These are phyloP conservation scores for Venturia nashicola DNA, from an alignment of 2,329 filamentous ascomycete genomes.

Conservation along the genomic window DNA sequence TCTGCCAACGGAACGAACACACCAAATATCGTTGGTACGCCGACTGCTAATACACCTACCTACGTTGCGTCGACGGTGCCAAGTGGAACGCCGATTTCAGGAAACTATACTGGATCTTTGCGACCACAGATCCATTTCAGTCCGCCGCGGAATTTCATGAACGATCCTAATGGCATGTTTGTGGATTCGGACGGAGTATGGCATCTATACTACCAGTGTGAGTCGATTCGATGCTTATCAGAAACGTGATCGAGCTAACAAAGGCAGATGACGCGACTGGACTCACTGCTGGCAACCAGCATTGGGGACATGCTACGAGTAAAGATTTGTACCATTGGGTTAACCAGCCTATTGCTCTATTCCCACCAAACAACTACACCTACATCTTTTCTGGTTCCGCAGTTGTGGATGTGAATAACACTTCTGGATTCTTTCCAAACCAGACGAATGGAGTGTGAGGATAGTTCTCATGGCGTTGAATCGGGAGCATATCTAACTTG, in stretches of 20 bases:
- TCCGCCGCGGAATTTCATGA: constrained; percentile 41
- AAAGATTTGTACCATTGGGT: constrained; percentile 51
- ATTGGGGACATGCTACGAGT: constrained; percentile 56
- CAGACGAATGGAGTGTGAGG: constrained; percentile 42
- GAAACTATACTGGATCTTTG: constrained; percentile 27
- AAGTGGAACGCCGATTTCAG: constrained; percentile 23
- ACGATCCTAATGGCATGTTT: constrained; percentile 55
- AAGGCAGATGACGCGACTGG: constrained; percentile 35
- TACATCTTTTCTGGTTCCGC: constrained; percentile 43
- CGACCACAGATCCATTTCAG: constrained; percentile 46
- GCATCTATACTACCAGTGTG: constrained; percentile 55
- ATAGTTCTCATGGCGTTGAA: background rate
- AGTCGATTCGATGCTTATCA: background rate
- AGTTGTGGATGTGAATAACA: constrained; percentile 51
- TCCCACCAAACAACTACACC: constrained; percentile 41
- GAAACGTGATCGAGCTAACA: constrained; percentile 11
- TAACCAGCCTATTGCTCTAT: constrained; percentile 51
- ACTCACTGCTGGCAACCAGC: constrained; percentile 43
- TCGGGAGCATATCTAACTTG: background rate
- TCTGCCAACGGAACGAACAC: background rate
- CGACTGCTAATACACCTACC: constrained; percentile 6
- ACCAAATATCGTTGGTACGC: background rate
- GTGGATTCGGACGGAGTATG: constrained; percentile 44
- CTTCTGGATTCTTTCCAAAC: constrained; percentile 51
- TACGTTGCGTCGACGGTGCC: constrained; percentile 18